Percentiles rank a stretch among this genome's conserved stretches.
phyloP scores from a whole-genome alignment of 495 filamentous ascomycete species.

The Trichoderma asperelloides region DNA sequence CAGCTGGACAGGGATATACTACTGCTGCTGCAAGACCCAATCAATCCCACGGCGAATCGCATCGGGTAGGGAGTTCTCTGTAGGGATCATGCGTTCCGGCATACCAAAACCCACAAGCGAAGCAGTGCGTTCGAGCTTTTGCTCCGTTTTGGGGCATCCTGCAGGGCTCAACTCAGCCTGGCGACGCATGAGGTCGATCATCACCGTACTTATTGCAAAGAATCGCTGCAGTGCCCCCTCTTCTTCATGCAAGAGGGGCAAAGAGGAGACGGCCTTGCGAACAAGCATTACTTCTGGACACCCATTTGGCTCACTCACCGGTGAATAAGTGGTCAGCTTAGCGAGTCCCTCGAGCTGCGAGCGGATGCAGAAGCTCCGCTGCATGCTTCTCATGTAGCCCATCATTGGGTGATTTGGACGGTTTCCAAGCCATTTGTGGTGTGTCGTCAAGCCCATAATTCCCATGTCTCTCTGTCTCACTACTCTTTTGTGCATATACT shows the following conservation, averaged over 20 bases:
- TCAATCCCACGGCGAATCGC: not conserved
- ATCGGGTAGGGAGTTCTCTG: not conserved
- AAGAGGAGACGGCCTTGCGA: not conserved
- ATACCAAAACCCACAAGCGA: not conserved
- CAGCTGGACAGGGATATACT: conserved; percentile 2
- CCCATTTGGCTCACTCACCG: not conserved
- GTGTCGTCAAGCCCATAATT: not conserved
- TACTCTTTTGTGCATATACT: not conserved
- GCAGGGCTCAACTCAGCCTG: not conserved
- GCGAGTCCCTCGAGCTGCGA: conserved; percentile 1
- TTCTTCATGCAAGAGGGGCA: conserved; percentile 1
- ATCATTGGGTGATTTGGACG: not conserved
- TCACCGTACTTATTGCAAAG: not conserved
- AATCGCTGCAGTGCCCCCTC: not conserved
- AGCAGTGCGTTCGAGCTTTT: not conserved
- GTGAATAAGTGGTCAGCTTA: not conserved
- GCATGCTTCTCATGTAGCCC: not conserved
- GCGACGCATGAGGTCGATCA: conserved; percentile 8
- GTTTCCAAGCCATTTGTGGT: not conserved
- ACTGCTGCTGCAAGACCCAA: not conserved
- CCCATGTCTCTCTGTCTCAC: not conserved
- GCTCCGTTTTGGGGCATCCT: conserved; percentile 1
- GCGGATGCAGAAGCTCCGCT: not conserved
- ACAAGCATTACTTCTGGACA: not conserved
- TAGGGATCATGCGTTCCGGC: not conserved